Conservation (phyloP, 148 eudicot species). For the Rhododendron molle region DNA sequence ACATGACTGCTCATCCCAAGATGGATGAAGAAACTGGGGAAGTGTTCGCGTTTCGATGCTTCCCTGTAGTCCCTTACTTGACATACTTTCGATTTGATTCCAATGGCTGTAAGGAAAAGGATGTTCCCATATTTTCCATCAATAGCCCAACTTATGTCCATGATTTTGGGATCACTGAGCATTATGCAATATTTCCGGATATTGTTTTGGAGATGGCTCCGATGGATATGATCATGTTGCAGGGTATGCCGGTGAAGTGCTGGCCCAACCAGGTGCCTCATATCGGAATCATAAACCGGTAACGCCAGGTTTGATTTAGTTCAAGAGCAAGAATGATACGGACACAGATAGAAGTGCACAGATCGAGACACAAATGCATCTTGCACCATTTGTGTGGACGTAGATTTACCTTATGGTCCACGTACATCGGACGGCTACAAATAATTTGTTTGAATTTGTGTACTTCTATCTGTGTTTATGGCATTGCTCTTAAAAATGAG, state of each 20-base stretch:
- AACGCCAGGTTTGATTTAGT: not conserved
- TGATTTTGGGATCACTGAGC: constrained; percentile 30
- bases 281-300: constrained; percentile 20
- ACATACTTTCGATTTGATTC: constrained; percentile 17
- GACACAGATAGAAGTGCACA: too few species aligned
- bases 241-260: constrained; percentile 9
- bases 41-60: constrained; percentile 10
- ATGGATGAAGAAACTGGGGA: not conserved
- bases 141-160: constrained; percentile 18
- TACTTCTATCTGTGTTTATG: too few species aligned
- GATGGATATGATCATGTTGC: constrained; percentile 4
- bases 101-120: constrained; percentile 7
- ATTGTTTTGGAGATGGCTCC: constrained; percentile 17
- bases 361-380: too few species aligned
- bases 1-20: constrained; percentile 18
- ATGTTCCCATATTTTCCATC: constrained; percentile 22
- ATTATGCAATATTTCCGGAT: constrained; percentile 21
- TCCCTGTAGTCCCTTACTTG: constrained; percentile 5
- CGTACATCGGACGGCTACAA: too few species aligned
- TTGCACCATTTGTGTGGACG: too few species aligned
- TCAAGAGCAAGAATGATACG: too few species aligned
- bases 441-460: too few species aligned
- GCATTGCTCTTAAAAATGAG: too few species aligned
- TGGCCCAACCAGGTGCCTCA: constrained; percentile 14
- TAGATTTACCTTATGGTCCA: too few species aligned